phyloP scores from a whole-genome alignment of 1,284 basidiomycete genomes.

The Tremellales sp. region DNA sequence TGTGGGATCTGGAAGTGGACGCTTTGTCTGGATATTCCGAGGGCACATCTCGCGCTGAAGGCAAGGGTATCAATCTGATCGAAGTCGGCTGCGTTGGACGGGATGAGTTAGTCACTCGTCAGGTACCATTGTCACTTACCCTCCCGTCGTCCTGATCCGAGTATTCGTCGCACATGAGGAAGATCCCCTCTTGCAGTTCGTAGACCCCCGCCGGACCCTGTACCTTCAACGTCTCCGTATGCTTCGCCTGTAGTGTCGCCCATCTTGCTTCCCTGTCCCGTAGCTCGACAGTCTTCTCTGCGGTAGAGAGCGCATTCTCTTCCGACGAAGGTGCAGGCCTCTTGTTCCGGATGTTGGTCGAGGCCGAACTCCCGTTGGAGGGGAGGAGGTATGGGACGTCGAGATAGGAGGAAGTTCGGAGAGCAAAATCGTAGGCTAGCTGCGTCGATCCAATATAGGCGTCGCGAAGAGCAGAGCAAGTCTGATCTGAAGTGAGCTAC shows the following conservation, averaged over 20 bases:
- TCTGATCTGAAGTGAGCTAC: constrained; percentile 11
- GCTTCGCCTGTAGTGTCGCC: constrained; percentile 23
- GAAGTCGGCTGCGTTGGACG: constrained; percentile 30
- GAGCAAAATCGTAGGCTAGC: constrained; percentile 27
- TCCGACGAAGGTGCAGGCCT: constrained; percentile 3
- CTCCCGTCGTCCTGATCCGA: constrained; percentile 16
- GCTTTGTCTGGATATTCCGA: constrained; percentile 27
- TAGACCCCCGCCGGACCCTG: constrained; percentile 43
- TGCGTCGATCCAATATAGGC: constrained; percentile 14
- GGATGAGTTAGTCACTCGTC: constrained; percentile 5
- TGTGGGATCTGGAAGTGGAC: constrained; percentile 18
- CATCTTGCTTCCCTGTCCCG: constrained; percentile 31
- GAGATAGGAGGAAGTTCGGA: constrained; percentile 25
- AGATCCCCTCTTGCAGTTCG: constrained; percentile 48
- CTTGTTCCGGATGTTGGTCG: background rate
- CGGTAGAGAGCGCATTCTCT: constrained; percentile 9
- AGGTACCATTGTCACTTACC: constrained; percentile 18
- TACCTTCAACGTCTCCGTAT: constrained; percentile 22
- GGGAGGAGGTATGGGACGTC: constrained; percentile 20
- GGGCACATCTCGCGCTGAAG: constrained; percentile 35
- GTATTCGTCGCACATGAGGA: constrained; percentile 43
- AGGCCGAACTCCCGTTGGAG: background rate
- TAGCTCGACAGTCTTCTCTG: constrained; percentile 28
- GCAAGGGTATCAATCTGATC: constrained; percentile 42
- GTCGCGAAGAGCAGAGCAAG: constrained; percentile 16